Percentiles rank a stretch among this genome's conserved stretches.
Evolutionary conservation across 129 eudicot species (phyloP).

Genomic region (Solidago caesia): DNA sequence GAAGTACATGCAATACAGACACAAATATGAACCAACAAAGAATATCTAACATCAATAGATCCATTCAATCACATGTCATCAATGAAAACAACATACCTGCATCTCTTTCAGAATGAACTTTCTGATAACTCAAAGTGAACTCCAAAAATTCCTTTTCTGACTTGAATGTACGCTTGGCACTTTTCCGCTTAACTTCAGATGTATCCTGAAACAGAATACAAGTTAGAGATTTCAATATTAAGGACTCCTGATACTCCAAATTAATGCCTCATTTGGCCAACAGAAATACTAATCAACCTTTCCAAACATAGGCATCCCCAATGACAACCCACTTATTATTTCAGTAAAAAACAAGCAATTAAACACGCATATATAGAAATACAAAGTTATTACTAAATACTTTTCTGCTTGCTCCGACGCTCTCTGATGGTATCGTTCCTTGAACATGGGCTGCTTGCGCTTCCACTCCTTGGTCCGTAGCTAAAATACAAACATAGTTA

Average conservation of each 20-base stretch:
- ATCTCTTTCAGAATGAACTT: conserved; percentile 84
- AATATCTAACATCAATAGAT: conserved; percentile 7
- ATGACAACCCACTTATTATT: conserved; percentile 4
- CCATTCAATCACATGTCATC: conserved; percentile 3
- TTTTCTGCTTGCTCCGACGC: conserved; percentile 55
- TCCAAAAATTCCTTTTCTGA: conserved; percentile 91
- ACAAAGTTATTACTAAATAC: conserved; percentile 45
- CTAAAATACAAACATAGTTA: conserved; percentile 31
- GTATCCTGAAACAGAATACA: conserved; percentile 49
- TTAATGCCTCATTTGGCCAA: conserved; percentile 8
- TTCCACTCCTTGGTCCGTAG: conserved; percentile 35
- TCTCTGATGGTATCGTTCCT: conserved; percentile 43
- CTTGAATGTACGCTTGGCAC: conserved; percentile 68
- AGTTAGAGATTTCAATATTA: neutral
- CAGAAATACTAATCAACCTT: conserved; percentile 15
- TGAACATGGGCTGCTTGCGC: conserved; percentile 39
- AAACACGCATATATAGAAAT: conserved; percentile 21
- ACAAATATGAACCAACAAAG: conserved; percentile 11
- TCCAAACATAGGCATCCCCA: neutral
- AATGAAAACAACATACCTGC: conserved; percentile 51
- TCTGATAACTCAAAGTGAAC: conserved; percentile 89
- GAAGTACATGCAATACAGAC: neutral
- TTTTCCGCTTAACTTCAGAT: conserved; percentile 79
- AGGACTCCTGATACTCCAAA: conserved; percentile 11
- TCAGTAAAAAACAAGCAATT: neutral